Percentiles rank a stretch among this genome's conserved stretches.
These are phyloP conservation scores for Cymbopogon flexuosus DNA, from an alignment of 202 grass and related monocot genomes.

Conservation along the genomic window DNA sequence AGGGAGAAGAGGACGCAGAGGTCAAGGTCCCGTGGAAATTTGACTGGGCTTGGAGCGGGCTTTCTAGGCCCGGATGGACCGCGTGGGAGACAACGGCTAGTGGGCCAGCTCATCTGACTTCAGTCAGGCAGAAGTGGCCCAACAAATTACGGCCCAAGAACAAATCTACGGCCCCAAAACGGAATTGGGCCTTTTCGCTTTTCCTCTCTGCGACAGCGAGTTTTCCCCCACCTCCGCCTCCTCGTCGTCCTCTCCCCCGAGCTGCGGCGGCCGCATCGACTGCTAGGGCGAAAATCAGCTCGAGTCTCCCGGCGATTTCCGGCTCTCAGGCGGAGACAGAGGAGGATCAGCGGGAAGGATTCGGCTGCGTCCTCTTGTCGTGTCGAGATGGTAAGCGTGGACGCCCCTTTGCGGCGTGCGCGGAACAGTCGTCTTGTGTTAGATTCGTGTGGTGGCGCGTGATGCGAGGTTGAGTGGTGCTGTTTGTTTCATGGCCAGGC, in stretches of 20 bases:
- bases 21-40: not conserved
- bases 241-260: not conserved
- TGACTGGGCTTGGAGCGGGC: too few relatives aligned
- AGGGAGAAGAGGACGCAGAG: not conserved
- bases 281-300: not conserved
- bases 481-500: conserved; percentile 38
- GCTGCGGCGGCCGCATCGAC: conserved; percentile 34
- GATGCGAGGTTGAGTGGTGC: not conserved
- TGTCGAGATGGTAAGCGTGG: conserved; percentile 29
- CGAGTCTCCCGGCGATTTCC: not conserved
- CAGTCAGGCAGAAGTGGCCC: not conserved
- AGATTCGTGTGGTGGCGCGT: not conserved
- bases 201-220: not conserved
- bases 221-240: not conserved
- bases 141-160: not conserved
- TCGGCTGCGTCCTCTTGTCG: not conserved
- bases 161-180: not conserved
- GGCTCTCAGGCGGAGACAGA: not conserved
- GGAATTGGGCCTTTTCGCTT: not conserved
- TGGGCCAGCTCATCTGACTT: not conserved
- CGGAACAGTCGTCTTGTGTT: not conserved
- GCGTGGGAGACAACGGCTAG: not conserved
- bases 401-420: not conserved
- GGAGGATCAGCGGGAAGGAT: not conserved
- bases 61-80: too few relatives aligned